A percentile compares a stretch with the other conserved stretches of the same genome.
Evolutionary conservation across 805 yeast genomes (phyloP).

Genomic region (Saccharomyces kudriavzevii): DNA sequence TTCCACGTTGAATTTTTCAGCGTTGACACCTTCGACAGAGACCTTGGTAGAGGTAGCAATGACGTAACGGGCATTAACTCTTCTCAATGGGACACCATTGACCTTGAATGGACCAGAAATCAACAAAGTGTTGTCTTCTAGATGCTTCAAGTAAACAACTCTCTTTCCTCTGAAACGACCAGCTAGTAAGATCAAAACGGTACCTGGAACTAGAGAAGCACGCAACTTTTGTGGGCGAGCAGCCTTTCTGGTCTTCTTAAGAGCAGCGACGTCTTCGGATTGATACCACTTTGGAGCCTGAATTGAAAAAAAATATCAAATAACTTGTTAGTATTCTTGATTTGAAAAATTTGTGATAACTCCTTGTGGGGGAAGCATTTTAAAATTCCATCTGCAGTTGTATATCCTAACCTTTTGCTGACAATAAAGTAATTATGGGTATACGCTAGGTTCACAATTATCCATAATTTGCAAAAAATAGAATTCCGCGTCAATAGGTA

Average conservation of each 20-base stretch:
- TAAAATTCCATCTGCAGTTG: not conserved
- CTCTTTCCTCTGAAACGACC: constrained; percentile 99
- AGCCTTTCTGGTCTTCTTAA: constrained; percentile 82
- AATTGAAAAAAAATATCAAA: constrained; percentile 1
- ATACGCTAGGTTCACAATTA: not conserved
- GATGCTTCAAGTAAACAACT: constrained; percentile 90
- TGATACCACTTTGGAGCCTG: constrained; percentile 88
- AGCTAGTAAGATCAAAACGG: constrained; percentile 91
- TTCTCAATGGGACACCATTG: constrained; percentile 98
- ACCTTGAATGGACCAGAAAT: constrained; percentile 98
- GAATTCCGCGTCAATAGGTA: not conserved
- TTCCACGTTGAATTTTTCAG: constrained; percentile 81
- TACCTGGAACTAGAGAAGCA: constrained; percentile 92
- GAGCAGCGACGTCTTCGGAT: constrained; percentile 79
- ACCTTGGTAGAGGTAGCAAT: constrained; percentile 95
- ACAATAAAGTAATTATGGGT: not conserved
- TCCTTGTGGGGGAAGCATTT: not conserved
- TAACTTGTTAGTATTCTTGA: not conserved
- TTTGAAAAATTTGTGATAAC: not conserved
- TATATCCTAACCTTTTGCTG: not conserved
- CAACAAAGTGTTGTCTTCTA: constrained; percentile 94
- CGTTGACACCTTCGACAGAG: constrained; percentile 66
- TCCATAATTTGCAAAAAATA: too few species aligned
- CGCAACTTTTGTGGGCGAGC: constrained; percentile 89
- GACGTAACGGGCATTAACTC: constrained; percentile 96